Base-by-base conservation (phyloP, 2,329 filamentous ascomycete genomes). In the Scolecobasidium constrictum region DNA sequence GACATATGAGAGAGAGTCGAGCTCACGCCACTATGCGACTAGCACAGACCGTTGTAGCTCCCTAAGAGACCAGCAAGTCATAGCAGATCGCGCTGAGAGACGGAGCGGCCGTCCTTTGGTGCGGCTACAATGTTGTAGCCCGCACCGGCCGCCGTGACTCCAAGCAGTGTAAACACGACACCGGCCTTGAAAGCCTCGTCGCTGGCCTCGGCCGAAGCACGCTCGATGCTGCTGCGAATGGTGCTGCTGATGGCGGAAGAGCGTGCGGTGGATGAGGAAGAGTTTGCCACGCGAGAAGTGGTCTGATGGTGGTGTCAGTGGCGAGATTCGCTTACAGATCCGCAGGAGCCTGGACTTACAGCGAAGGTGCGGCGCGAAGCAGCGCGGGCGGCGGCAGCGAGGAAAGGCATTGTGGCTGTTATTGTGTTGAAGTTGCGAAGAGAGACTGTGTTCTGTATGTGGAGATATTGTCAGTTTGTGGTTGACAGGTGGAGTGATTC, bases 151-250 rank as follows among this genome's bases (percentile, higher is more conserved):
- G 21, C 35, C 15, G 35, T 23, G 16, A 44, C 35, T 21, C 42
- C 42, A 34, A 44, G 35, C 35, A 44, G 18, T 9, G 42, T 40
- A 18, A 39, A 44, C 19, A 44, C 42, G 5, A 44, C 42, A 2
- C 42, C 42, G 21, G 42, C 42, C 21, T 44, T 44, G 42, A 44
- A 44, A 4, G 42, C 35, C 21, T 38, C 42, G 21, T 44, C 42
- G 34, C 16, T 34, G 36, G 36, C 42, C n/a, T 44, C 35, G 18
- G 17, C 22, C 28, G 38, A 35, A 15, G 42, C 42, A 15, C 35
- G 35, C 35, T 44, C 20, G 23, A 34, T 21, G 18, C 35, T 22
- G 42, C 21, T 31, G 35, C 35, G 23, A 18, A 44, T 42, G 15
- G 42, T 44, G 42, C 26, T 34, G 35, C 26, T 22, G 21, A 44